These are phyloP conservation scores for Thielaviopsis cerberus DNA, from an alignment of 2,329 filamentous ascomycete genomes.

Conservation along the genomic window DNA sequence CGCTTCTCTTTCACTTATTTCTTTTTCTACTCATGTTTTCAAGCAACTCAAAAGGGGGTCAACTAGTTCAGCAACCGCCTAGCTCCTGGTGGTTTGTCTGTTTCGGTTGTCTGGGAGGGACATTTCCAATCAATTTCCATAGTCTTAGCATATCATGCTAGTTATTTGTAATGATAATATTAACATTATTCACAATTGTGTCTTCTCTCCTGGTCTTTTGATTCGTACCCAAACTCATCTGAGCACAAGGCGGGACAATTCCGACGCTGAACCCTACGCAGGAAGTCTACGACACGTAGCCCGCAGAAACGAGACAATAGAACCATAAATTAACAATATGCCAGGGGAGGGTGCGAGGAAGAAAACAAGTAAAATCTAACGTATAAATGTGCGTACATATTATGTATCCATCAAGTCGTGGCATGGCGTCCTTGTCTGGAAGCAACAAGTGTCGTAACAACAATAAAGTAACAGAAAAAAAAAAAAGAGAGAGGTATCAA, in stretches of 20 bases:
- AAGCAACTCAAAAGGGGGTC: not conserved
- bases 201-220: not conserved
- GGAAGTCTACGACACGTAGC: not conserved
- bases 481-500: not conserved
- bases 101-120: no score
- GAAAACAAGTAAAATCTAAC: not conserved
- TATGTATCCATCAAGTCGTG: not conserved
- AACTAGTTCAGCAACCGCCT: not conserved
- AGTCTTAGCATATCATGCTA: no score
- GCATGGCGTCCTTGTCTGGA: not conserved
- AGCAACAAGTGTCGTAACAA: not conserved
- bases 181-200: not conserved
- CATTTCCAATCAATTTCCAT: no score
- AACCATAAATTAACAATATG: no score
- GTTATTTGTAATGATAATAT: slow-evolving; percentile 1
- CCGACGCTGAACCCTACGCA: not conserved
- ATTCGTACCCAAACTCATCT: not conserved
- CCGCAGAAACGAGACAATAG: not conserved
- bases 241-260: not conserved
- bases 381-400: not conserved
- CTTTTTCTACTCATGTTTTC: not conserved
- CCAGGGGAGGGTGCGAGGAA: no score
- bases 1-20: not conserved
- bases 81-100: no score
- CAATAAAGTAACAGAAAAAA: not conserved